Conservation (phyloP, 1,284 basidiomycete species). For the Austropuccinia psidii region DNA sequence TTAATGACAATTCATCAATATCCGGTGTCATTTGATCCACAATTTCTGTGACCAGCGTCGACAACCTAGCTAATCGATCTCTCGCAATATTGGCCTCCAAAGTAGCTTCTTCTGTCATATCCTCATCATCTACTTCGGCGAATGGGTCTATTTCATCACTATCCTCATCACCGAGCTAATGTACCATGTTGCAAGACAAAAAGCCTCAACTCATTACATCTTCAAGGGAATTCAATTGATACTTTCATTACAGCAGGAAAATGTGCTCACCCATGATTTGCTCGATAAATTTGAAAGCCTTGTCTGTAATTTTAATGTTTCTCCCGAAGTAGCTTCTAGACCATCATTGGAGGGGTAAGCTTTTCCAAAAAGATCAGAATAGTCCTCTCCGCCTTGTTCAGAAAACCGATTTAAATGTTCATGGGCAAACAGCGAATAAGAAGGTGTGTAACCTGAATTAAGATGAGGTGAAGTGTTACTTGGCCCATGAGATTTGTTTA, state of each 20-base stretch:
- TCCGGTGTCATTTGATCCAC: slow-evolving; percentile 77
- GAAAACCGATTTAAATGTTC: slow-evolving; percentile 58
- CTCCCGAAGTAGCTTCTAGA: slow-evolving; percentile 21
- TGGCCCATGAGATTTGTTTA: slow-evolving; percentile 9
- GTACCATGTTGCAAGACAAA: not conserved
- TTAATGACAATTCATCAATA: slow-evolving; percentile 67
- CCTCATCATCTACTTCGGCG: slow-evolving; percentile 59
- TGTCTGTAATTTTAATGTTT: slow-evolving; percentile 68
- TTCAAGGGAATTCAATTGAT: too few species aligned
- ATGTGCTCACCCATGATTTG: slow-evolving; percentile 65
- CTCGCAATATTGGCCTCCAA: slow-evolving; percentile 78
- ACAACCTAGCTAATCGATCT: slow-evolving; percentile 80
- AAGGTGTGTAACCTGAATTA: not conserved
- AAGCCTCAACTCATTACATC: too few species aligned
- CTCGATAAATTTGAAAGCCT: slow-evolving; percentile 58
- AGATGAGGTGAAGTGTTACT: slow-evolving; percentile 48
- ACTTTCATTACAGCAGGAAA: too few species aligned
- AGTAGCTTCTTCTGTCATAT: slow-evolving; percentile 47
- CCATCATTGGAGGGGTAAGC: slow-evolving; percentile 23
- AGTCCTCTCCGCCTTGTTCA: slow-evolving; percentile 40
- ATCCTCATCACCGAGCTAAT: slow-evolving; percentile 65
- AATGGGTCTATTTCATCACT: slow-evolving; percentile 88
- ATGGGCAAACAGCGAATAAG: slow-evolving; percentile 54
- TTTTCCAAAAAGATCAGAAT: slow-evolving; percentile 41
- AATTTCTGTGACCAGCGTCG: slow-evolving; percentile 67